A percentile compares a stretch with the other conserved stretches of the same genome.
phyloP scores from a whole-genome alignment of 1,284 basidiomycete genomes.

The Phenoliferia sp. region DNA sequence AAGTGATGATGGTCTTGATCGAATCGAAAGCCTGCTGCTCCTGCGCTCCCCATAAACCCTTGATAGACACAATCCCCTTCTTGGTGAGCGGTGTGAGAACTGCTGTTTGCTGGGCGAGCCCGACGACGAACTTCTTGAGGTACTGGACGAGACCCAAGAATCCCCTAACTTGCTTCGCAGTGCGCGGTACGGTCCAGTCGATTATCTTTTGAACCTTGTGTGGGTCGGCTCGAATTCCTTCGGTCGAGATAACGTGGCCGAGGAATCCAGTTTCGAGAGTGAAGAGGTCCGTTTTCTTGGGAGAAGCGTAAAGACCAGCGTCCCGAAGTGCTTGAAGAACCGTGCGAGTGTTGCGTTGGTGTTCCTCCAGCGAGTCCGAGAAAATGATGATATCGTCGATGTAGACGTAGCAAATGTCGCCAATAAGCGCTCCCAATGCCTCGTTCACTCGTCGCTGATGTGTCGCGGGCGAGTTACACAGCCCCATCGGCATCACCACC shows the following conservation, averaged over 20 bases:
- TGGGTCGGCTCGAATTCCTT: conserved; percentile 42
- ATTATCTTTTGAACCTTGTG: conserved; percentile 41
- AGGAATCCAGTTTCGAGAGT: conserved; percentile 39
- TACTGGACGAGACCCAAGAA: conserved; percentile 48
- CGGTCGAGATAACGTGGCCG: conserved; percentile 42
- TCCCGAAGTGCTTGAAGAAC: conserved; percentile 37
- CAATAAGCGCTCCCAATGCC: conserved; percentile 12
- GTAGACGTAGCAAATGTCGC: conserved; percentile 34
- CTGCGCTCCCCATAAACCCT: no score
- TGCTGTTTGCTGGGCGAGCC: no score
- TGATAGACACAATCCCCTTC: no score
- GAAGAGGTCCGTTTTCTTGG: conserved; percentile 41
- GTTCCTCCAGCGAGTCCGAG: conserved; percentile 44
- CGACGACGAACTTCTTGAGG: no score
- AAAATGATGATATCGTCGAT: conserved; percentile 51
- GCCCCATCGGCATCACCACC: conserved; percentile 48
- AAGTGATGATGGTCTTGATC: no score
- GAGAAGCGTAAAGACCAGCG: conserved; percentile 36
- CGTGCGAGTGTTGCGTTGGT: conserved; percentile 38
- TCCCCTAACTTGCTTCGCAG: conserved; percentile 37
- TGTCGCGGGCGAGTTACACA: conserved; percentile 44
- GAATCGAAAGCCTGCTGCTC: conserved; percentile 25
- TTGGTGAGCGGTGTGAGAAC: no score
- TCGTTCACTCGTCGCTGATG: conserved; percentile 35
- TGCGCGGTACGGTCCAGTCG: conserved; percentile 42